Base-by-base conservation (phyloP, 352 stramenopile species). In the Phytophthora tubulina region DNA sequence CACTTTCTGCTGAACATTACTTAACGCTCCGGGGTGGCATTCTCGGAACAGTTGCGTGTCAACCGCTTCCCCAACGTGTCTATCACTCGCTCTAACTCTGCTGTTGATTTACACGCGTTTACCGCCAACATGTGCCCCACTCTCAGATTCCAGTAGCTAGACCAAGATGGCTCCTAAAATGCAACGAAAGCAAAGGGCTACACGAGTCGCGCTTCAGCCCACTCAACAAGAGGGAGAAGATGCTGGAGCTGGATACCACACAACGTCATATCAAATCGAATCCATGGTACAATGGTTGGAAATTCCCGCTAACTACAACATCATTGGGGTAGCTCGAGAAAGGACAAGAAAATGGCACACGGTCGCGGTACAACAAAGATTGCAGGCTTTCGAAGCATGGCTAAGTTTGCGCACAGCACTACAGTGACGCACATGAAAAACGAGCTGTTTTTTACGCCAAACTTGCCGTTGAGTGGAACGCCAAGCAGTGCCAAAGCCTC, bases 331-430 rank as follows among this genome's bases (percentile, higher is more conserved):
- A 30, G 54, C 4, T 33, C 49, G 4, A 54, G 49, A 4, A n/a
- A 4, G 5, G 59, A 48, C 15, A 67, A 67, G 48, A 15, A 4
- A 6, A 44, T 57, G 10, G 33, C 38, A 2, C 59, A 67, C 6
- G 59, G 59, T 36, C 36, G 13, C 2, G 59, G 60, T 4, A 21
- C 48, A 2, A 67, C 49, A 2, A 67, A 59, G 59, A 38, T 67
- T 1, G 21, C 39, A 4, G 60, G 38, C 0, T 60, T 67, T 38
- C n/a, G 13, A 13, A 44, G 60, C 14, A 67, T 67, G 60, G 14
- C 50, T 6, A n/a, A 4, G 6, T 35, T 13, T 31, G 60, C 60
- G 7, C 6, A 67, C 21, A 17, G 9, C 1, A 8, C 17, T 14
- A 42, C n/a, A 5, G 4, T 56, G 1, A 13, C 3, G 2, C 6